A percentile compares a stretch with the other conserved stretches of the same genome.
Conservation (phyloP, 345 rosid genomes). For the Aquilaria yunnanensis region DNA sequence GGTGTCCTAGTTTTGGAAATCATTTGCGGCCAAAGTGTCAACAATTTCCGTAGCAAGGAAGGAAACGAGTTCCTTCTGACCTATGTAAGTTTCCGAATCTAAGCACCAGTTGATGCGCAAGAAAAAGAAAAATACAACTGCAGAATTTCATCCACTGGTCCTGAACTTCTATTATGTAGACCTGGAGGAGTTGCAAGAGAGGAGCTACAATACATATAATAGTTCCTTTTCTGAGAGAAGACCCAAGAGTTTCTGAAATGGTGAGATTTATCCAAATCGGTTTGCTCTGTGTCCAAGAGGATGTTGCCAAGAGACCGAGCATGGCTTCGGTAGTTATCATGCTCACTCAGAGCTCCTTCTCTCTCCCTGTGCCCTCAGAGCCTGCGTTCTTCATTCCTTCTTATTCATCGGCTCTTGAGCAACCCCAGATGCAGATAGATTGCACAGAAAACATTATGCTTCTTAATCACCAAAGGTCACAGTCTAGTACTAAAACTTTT, state of each 20-base stretch:
- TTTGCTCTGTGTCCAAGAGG: constrained; percentile 1
- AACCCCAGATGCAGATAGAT: no score
- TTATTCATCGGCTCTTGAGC: neutral
- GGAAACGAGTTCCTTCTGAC: neutral
- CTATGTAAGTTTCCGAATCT: neutral
- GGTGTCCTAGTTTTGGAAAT: neutral
- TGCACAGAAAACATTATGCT: no score
- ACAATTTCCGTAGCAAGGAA: neutral
- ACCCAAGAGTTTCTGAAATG: constrained; percentile 5
- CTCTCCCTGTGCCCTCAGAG: constrained; percentile 17
- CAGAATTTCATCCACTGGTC: neutral
- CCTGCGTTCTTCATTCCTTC: constrained; percentile 15
- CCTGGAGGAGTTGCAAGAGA: constrained; percentile 25
- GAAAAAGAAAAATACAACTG: neutral
- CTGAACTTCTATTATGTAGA: constrained; percentile 8
- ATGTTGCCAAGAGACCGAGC: constrained; percentile 1
- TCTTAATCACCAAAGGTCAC: no score
- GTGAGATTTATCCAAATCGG: constrained; percentile 20
- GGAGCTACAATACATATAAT: constrained; percentile 1
- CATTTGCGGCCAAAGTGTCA: neutral
- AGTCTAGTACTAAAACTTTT: no score
- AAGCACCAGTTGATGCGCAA: no score
- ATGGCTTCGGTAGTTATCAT: constrained; percentile 2
- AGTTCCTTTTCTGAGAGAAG: constrained; percentile 1
- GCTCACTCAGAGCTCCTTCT: neutral